Percentiles rank a stretch among this genome's conserved stretches.
Evolutionary conservation across 441 rosid genomes (phyloP).

Genomic region (Pelargonium fulgidum): DNA sequence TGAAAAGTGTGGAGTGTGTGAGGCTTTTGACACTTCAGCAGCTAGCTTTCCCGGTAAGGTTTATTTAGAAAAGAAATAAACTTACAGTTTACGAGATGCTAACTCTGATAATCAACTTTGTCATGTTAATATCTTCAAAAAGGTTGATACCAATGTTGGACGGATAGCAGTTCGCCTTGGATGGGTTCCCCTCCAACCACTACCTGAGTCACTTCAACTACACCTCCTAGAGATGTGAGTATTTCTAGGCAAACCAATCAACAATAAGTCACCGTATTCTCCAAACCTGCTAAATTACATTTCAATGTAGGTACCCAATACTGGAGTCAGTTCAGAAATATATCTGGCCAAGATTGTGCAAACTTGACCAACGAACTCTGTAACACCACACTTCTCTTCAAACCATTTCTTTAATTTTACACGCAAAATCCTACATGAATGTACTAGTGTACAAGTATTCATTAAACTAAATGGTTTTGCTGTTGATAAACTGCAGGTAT

Average conservation of each 20-base stretch:
- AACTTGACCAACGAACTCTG: slow-evolving; percentile 86
- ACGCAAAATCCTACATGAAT: slow-evolving; percentile 7
- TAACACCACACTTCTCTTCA: slow-evolving; percentile 34
- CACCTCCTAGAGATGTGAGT: slow-evolving; percentile 93
- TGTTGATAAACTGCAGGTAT: slow-evolving; percentile 43
- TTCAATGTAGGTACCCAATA: slow-evolving; percentile 66
- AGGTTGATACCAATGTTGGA: slow-evolving; percentile 99
- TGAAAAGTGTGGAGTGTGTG: slow-evolving; percentile 98
- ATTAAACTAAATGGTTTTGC: slow-evolving; percentile 5
- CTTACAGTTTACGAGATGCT: slow-evolving; percentile 14
- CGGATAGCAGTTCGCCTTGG: slow-evolving; percentile 96
- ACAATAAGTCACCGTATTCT: slow-evolving; percentile 7
- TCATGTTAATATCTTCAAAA: slow-evolving; percentile 24
- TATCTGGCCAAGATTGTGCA: slow-evolving; percentile 98
- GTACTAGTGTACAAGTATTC: slow-evolving; percentile 2
- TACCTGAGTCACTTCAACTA: slow-evolving; percentile 91
- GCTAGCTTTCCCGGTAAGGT: slow-evolving; percentile 91
- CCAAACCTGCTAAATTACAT: slow-evolving; percentile 26
- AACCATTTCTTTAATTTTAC: slow-evolving; percentile 6
- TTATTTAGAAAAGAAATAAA: slow-evolving; percentile 19
- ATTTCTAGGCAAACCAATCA: slow-evolving; percentile 13
- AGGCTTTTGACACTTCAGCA: slow-evolving; percentile 91
- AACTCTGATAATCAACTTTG: slow-evolving; percentile 13
- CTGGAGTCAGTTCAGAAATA: slow-evolving; percentile 89
- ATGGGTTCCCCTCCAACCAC: slow-evolving; percentile 97